These are phyloP conservation scores for Pseudocercospora fuligena DNA, from an alignment of 2,329 filamentous ascomycete species.

Conservation along the genomic window DNA sequence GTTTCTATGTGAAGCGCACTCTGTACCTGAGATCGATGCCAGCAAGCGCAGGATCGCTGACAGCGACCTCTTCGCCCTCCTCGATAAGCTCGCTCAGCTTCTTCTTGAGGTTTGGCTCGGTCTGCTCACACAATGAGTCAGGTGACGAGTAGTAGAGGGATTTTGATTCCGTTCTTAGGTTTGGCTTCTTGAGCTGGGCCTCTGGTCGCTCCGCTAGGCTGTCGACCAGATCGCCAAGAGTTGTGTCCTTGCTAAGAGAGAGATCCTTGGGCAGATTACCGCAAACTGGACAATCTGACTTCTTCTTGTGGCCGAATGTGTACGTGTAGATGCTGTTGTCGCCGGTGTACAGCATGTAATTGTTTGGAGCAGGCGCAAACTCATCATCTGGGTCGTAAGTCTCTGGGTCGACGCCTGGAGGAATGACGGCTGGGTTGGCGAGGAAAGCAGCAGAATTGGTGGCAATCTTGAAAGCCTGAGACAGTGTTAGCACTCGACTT, in stretches of 20 bases:
- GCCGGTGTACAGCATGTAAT: slow-evolving; percentile 99
- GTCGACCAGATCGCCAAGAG: slow-evolving; percentile 83
- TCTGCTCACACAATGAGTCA: slow-evolving; percentile 80
- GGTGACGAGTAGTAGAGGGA: slow-evolving; percentile 91
- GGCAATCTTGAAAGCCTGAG: slow-evolving; percentile 82
- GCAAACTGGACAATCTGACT: slow-evolving; percentile 93
- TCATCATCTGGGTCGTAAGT: slow-evolving; percentile 30
- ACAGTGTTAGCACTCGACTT: not conserved
- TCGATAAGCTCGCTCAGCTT: slow-evolving; percentile 77
- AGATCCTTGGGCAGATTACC: slow-evolving; percentile 80
- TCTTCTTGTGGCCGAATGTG: slow-evolving; percentile 93
- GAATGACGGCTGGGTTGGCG: slow-evolving; percentile 64
- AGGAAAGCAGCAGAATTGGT: slow-evolving; percentile 81
- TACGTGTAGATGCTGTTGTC: slow-evolving; percentile 96
- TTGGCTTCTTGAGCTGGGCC: slow-evolving; percentile 92
- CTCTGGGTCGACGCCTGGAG: slow-evolving; percentile 29
- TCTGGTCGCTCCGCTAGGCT: slow-evolving; percentile 82
- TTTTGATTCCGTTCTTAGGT: slow-evolving; percentile 77
- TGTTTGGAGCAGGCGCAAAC: slow-evolving; percentile 51
- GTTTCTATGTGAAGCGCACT: slow-evolving; percentile 41
- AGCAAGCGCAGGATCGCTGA: slow-evolving; percentile 88
- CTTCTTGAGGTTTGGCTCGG: slow-evolving; percentile 78
- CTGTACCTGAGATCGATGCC: slow-evolving; percentile 68
- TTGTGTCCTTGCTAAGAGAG: slow-evolving; percentile 70
- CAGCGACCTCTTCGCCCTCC: slow-evolving; percentile 85